Percentiles rank a stretch among this genome's conserved stretches.
Conservation (phyloP, 805 yeast genomes). For the Candida germanica region DNA sequence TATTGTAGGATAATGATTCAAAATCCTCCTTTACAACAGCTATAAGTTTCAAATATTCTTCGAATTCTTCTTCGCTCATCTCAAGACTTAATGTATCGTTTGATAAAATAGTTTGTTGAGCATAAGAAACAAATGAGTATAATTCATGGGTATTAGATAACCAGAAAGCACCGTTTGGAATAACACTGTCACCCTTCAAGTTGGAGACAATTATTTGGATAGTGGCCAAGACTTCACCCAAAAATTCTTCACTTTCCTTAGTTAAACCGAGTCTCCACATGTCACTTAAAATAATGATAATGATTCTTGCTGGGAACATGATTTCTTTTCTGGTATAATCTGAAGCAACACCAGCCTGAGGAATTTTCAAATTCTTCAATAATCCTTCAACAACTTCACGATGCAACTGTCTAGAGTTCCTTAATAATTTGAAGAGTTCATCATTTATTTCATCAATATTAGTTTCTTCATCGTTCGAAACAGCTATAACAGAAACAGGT, state of each 20-base stretch:
- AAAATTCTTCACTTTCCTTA: slow-evolving; percentile 82
- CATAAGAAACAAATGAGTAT: slow-evolving; percentile 90
- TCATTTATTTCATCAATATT: slow-evolving; percentile 68
- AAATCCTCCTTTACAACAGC: slow-evolving; percentile 92
- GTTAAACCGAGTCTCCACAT: slow-evolving; percentile 98
- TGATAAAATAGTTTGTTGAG: slow-evolving; percentile 85
- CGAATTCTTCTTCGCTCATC: slow-evolving; percentile 86
- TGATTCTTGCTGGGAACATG: slow-evolving; percentile 91
- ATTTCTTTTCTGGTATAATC: slow-evolving; percentile 86
- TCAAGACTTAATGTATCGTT: slow-evolving; percentile 77
- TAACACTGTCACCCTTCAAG: slow-evolving; percentile 82
- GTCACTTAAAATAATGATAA: slow-evolving; percentile 87
- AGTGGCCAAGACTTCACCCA: slow-evolving; percentile 83
- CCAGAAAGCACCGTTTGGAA: slow-evolving; percentile 96
- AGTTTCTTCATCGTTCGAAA: slow-evolving; percentile 50
- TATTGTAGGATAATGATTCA: slow-evolving; percentile 87
- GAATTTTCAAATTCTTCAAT: slow-evolving; percentile 79
- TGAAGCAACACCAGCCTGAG: slow-evolving; percentile 80
- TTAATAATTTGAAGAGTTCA: slow-evolving; percentile 66
- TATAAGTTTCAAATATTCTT: slow-evolving; percentile 83
- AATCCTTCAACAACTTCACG: slow-evolving; percentile 84
- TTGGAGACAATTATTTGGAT: slow-evolving; percentile 80
- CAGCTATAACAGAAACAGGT: slow-evolving; percentile 62
- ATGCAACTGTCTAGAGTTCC: slow-evolving; percentile 70
- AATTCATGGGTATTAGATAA: slow-evolving; percentile 93